Evolutionary conservation across 192 early-diverging fungal genomes (phyloP).

Genomic region (Funneliformis mosseae): DNA sequence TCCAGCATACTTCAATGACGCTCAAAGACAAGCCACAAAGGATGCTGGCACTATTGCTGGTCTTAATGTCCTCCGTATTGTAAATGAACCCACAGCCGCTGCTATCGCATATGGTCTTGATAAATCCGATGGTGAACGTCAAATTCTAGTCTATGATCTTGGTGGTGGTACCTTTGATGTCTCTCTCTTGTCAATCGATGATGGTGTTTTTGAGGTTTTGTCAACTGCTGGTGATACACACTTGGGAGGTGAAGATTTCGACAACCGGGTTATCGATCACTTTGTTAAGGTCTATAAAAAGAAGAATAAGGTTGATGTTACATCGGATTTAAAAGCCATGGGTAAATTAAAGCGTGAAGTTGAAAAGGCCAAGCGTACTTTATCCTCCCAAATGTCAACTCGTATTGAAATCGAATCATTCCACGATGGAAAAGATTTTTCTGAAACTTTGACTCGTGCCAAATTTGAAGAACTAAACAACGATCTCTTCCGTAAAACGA

Average conservation of each 20-base stretch:
- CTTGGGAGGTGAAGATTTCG: constrained; percentile 98
- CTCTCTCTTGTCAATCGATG: constrained; percentile 92
- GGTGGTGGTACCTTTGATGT: constrained; percentile 99
- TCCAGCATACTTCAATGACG: constrained; percentile 97
- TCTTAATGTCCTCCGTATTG: constrained; percentile 81
- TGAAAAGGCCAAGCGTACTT: constrained; percentile 96
- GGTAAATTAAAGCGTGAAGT: constrained; percentile 93
- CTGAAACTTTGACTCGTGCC: constrained; percentile 92
- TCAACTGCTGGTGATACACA: constrained; percentile 97
- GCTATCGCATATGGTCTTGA: constrained; percentile 96
- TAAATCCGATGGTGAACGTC: constrained; percentile 84
- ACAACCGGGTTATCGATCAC: constrained; percentile 93
- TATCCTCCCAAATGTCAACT: constrained; percentile 92
- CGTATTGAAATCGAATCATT: constrained; percentile 94
- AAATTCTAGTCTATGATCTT: constrained; percentile 95
- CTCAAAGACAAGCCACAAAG: constrained; percentile 94
- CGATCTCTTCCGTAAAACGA: constrained; percentile 90
- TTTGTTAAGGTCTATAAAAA: constrained; percentile 93
- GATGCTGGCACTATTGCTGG: constrained; percentile 87
- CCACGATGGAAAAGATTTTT: constrained; percentile 84
- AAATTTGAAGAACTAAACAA: constrained; percentile 97
- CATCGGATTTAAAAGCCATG: constrained; percentile 86
- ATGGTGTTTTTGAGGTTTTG: constrained; percentile 95
- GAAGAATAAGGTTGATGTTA: constrained; percentile 81
- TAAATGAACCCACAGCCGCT: constrained; percentile 93